Base-by-base conservation (phyloP, 306 rosid species). In the Cercis canadensis region DNA sequence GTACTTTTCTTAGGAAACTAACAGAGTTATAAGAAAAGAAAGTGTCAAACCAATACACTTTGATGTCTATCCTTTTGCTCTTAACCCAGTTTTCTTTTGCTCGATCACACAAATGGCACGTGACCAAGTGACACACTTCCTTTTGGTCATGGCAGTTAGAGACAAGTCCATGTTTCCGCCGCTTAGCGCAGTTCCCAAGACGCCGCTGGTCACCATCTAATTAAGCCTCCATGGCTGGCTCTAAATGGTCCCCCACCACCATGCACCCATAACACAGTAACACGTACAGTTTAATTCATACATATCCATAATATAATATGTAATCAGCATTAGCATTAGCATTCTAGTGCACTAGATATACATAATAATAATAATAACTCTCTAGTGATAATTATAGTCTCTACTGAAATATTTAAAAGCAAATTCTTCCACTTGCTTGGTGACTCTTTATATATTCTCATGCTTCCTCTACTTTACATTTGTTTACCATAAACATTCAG, bases 151-250 rank as follows among this genome's bases (percentile, higher is more conserved):
- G 70, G 40, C 73, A 84, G 75, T 71, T 52, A 57, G 69, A 72
- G 88, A 84, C 86, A 78, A 65, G 56, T 56, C 69, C 81, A 61
- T 69, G 21, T 57, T 54, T 70, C 79, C 80, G 75, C 80, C 80
- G 82, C 82, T 69, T 60, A 10, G 55, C 57, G 16, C 47, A 65
- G 11, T 77, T 73, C 81, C 81, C 85, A 10, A 76, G 52, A 71
- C 75, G 81, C 84, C 77, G 81, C 81, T 80, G 47, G 57, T 58
- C 76, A 75, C 64, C 17, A 32, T 53, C n/a, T n/a, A n/a, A n/a
- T 58, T 62, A 65, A 65, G 61, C 41, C 62, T 59, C 80, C 73
- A 44, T 18, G 32, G 24, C 51, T 4, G 29, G 15, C 29, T 54
- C 69, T 52, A 13, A 60, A 18, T 68, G 80, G 82, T 77, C 79